phyloP scores from a whole-genome alignment of 2,329 filamentous ascomycete genomes.

The Zelopaecilomyces penicillatus region DNA sequence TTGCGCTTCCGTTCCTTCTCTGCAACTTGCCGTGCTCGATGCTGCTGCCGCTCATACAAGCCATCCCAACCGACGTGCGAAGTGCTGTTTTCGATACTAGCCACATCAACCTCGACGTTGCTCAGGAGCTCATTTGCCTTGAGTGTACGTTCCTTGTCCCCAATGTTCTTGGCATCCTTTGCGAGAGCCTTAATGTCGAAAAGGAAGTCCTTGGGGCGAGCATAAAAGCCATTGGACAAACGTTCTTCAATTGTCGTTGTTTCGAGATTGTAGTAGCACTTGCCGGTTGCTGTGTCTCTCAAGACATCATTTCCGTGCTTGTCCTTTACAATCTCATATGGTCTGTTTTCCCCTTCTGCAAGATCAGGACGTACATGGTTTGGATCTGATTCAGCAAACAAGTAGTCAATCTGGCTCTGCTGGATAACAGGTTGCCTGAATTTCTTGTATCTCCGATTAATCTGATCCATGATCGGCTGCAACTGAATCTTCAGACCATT shows the following conservation, averaged over 20 bases:
- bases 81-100: constrained; percentile 61
- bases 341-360: constrained; percentile 50
- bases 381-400: constrained; percentile 77
- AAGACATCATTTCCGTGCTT: constrained; percentile 70
- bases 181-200: constrained; percentile 77
- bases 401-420: constrained; percentile 64
- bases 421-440: constrained; percentile 77
- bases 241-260: constrained; percentile 89
- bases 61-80: constrained; percentile 70
- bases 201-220: constrained; percentile 80
- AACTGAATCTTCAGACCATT: constrained; percentile 83
- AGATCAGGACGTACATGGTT: constrained; percentile 54
- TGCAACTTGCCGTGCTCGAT: constrained; percentile 50
- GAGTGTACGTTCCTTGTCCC: constrained; percentile 74
- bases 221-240: constrained; percentile 95
- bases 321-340: constrained; percentile 74
- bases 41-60: constrained; percentile 64
- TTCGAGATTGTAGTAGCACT: constrained; percentile 93
- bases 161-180: constrained; percentile 73
- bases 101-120: constrained; percentile 91
- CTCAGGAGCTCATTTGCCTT: constrained; percentile 86
- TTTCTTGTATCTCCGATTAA: constrained; percentile 81
- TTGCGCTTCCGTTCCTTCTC: constrained; percentile 57
- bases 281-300: constrained; percentile 64
- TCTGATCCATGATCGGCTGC: constrained; percentile 94